Conservation (phyloP, 164 flowering plant species). For the Malania oleifera region DNA sequence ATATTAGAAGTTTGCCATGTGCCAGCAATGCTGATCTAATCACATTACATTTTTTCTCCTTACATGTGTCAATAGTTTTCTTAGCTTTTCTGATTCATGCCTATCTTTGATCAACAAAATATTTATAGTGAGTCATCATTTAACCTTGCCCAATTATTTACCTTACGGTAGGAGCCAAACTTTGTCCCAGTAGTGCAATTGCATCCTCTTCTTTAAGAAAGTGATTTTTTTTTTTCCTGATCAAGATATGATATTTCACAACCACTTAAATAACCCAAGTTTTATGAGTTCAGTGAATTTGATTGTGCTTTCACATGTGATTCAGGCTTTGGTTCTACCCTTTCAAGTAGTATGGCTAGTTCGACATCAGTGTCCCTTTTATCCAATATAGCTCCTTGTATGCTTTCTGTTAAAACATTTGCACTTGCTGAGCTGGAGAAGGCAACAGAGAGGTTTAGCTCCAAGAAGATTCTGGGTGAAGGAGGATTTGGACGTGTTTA, state of each 20-base stretch:
- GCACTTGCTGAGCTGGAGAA: slow-evolving; percentile 66
- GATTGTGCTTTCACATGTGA: background rate
- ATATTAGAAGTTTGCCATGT: too few species aligned
- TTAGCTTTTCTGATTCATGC: too few species aligned
- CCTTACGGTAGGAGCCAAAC: too few species aligned
- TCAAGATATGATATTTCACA: background rate
- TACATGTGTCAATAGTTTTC: too few species aligned
- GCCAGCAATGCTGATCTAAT: too few species aligned
- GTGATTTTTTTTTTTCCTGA: too few species aligned
- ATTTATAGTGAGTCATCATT: too few species aligned
- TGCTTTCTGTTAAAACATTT: slow-evolving; percentile 81
- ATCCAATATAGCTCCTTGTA: slow-evolving; percentile 68
- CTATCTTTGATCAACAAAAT: too few species aligned
- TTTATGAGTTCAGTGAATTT: background rate
- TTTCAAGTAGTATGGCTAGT: slow-evolving; percentile 67
- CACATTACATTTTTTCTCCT: too few species aligned
- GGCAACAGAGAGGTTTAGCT: slow-evolving; percentile 82
- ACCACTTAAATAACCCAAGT: background rate
- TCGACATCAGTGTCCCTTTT: slow-evolving; percentile 66
- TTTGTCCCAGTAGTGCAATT: background rate
- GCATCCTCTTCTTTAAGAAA: background rate
- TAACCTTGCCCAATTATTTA: too few species aligned
- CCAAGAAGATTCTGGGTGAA: slow-evolving; percentile 73
- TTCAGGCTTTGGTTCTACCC: slow-evolving; percentile 63
- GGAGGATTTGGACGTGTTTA: slow-evolving; percentile 97